Evolutionary conservation across 2,329 filamentous ascomycete species (phyloP).

Genomic region (Nemania sp.): DNA sequence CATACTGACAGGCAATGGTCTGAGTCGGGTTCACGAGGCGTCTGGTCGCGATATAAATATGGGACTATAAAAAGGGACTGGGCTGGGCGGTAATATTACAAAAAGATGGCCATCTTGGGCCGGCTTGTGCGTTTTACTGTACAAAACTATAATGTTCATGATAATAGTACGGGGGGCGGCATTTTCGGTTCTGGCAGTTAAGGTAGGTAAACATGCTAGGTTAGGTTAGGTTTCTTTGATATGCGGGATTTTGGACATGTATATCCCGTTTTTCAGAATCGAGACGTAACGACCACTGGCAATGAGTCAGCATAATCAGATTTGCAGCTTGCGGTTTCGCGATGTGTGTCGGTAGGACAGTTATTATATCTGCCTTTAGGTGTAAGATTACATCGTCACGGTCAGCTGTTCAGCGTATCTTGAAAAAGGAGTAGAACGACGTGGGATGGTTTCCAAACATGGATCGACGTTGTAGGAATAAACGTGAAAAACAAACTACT

Average conservation of each 20-base stretch:
- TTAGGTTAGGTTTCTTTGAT: no score
- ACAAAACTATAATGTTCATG: conserved; percentile 5
- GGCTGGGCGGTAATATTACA: background rate
- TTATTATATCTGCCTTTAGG: background rate
- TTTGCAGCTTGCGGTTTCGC: background rate
- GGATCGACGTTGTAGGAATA: no score
- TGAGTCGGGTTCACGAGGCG: background rate
- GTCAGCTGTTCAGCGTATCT: background rate
- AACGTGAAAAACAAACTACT: no score
- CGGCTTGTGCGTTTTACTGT: background rate
- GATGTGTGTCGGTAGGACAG: background rate
- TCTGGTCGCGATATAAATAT: background rate
- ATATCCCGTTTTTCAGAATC: background rate
- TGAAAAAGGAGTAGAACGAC: background rate
- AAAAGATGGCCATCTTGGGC: background rate
- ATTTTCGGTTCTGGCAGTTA: background rate
- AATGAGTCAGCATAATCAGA: background rate
- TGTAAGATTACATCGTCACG: background rate
- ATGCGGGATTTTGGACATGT: background rate
- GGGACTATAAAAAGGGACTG: background rate
- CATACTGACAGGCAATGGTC: conserved; percentile 7
- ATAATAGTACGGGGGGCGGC: background rate
- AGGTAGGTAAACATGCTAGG: background rate
- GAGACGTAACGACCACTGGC: background rate
- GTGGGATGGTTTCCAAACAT: no score